Conservation (phyloP, 2,329 filamentous ascomycete species). For the Rosellinia necatrix region DNA sequence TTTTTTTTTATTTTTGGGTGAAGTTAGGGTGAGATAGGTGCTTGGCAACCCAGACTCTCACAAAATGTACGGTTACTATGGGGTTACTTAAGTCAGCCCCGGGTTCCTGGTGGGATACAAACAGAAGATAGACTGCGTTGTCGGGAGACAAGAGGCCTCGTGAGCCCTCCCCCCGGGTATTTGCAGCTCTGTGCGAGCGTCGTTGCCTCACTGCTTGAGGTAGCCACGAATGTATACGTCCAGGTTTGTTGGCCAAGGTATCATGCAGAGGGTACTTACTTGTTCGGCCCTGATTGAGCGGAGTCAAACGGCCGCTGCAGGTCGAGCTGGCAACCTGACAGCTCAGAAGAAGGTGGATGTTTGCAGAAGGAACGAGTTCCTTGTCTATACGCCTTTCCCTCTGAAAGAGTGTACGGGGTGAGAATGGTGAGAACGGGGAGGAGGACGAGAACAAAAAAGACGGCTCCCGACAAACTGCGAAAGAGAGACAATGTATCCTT, state of each 20-base stretch:
- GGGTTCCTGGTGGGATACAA: slow-evolving; percentile 20
- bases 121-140: slow-evolving; percentile 26
- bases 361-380: slow-evolving; percentile 38
- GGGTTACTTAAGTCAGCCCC: slow-evolving; percentile 21
- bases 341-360: slow-evolving; percentile 33
- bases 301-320: slow-evolving; percentile 23
- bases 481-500: slow-evolving; percentile 25
- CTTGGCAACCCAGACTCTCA: slow-evolving; percentile 7
- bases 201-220: slow-evolving; percentile 25
- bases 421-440: slow-evolving; percentile 37
- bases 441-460: slow-evolving; percentile 38
- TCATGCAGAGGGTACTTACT: slow-evolving; percentile 31
- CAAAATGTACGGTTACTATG: slow-evolving; percentile 13
- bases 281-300: slow-evolving; percentile 30
- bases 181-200: slow-evolving; percentile 31
- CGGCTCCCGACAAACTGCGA: slow-evolving; percentile 29
- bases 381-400: slow-evolving; percentile 24
- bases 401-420: slow-evolving; percentile 29
- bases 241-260: slow-evolving; percentile 19
- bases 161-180: slow-evolving; percentile 25
- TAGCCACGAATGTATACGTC: slow-evolving; percentile 20
- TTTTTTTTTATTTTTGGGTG: background rate
- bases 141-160: slow-evolving; percentile 28
- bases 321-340: slow-evolving; percentile 31
- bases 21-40: slow-evolving; percentile 1